phyloP scores from a whole-genome alignment of 164 flowering plant genomes.

The Kalanchoe fedtschenkoi region DNA sequence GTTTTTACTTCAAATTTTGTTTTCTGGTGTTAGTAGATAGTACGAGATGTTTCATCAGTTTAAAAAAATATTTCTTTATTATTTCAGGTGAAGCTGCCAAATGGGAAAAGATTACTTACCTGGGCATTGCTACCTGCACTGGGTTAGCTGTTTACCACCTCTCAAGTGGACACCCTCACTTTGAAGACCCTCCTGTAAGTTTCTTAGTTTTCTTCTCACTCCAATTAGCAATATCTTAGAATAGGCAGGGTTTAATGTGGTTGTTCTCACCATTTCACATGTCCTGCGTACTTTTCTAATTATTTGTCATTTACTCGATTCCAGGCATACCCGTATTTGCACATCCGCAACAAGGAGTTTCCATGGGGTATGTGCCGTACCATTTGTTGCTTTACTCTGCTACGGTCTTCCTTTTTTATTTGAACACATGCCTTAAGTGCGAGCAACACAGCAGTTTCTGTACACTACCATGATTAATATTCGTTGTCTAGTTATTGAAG shows the following conservation, averaged over 20 bases:
- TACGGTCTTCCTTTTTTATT: background rate
- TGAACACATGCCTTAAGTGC: too few relatives aligned
- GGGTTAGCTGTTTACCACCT: slow-evolving; percentile 36
- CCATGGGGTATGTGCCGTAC: slow-evolving; percentile 77
- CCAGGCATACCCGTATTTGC: slow-evolving; percentile 80
- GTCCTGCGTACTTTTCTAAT: background rate
- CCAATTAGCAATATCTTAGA: background rate
- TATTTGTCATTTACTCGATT: slow-evolving; percentile 4
- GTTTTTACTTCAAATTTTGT: background rate
- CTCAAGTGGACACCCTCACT: slow-evolving; percentile 78
- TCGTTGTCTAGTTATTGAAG: background rate
- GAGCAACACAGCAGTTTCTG: background rate
- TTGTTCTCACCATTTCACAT: background rate
- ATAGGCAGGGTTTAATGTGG: background rate
- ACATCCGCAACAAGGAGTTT: slow-evolving; percentile 90
- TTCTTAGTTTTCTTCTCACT: background rate
- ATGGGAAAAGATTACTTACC: slow-evolving; percentile 88
- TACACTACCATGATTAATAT: background rate
- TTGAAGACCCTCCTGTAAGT: slow-evolving; percentile 70
- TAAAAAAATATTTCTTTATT: background rate
- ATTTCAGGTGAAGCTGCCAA: slow-evolving; percentile 59
- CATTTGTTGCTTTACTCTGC: background rate
- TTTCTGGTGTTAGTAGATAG: background rate
- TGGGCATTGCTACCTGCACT: slow-evolving; percentile 53
- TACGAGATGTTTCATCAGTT: background rate